A percentile compares a stretch with the other conserved stretches of the same genome.
These are phyloP conservation scores for Yarrowia sp. DNA, from an alignment of 805 yeast species.

Conservation along the genomic window DNA sequence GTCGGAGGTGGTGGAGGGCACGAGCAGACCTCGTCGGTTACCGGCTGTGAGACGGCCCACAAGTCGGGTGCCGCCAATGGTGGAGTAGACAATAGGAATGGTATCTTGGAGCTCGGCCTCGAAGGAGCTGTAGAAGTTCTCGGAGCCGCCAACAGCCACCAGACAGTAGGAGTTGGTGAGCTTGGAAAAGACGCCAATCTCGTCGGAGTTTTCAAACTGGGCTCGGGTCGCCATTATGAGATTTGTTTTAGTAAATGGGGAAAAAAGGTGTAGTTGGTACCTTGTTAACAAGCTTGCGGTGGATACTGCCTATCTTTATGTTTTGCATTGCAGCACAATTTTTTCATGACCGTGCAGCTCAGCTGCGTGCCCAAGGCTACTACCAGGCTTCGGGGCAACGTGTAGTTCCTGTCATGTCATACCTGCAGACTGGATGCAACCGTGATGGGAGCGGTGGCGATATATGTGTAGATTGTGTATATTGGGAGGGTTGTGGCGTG, in stretches of 20 bases:
- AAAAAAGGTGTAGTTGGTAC: not conserved
- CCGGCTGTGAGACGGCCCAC: slow-evolving; percentile 99
- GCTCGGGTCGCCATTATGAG: slow-evolving; percentile 33
- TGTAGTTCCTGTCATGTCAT: slow-evolving; percentile 20
- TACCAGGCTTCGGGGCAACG: not conserved
- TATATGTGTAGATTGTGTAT: not conserved
- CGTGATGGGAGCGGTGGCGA: slow-evolving; percentile 25
- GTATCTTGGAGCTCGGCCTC: slow-evolving; percentile 98
- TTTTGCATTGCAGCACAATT: slow-evolving; percentile 37
- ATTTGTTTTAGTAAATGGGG: not conserved
- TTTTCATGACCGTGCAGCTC: slow-evolving; percentile 36
- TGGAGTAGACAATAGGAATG: slow-evolving; percentile 94
- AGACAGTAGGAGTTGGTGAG: slow-evolving; percentile 95
- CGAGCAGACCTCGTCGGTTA: slow-evolving; percentile 95
- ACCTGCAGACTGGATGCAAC: slow-evolving; percentile 21
- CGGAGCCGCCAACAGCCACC: slow-evolving; percentile 96
- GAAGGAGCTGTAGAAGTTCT: slow-evolving; percentile 82
- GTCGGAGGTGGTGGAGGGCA: slow-evolving; percentile 97
- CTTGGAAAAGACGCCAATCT: slow-evolving; percentile 93
- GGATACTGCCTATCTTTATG: slow-evolving; percentile 36
- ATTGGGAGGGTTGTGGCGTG: not conserved
- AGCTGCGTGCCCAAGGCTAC: slow-evolving; percentile 20
- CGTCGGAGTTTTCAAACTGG: slow-evolving; percentile 81
- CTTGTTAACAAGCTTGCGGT: slow-evolving; percentile 8
- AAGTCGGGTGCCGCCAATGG: slow-evolving; percentile 97